A percentile compares a stretch with the other conserved stretches of the same genome.
Conservation (phyloP, 1,284 basidiomycete species). For the Apiotrichum domesticum region DNA sequence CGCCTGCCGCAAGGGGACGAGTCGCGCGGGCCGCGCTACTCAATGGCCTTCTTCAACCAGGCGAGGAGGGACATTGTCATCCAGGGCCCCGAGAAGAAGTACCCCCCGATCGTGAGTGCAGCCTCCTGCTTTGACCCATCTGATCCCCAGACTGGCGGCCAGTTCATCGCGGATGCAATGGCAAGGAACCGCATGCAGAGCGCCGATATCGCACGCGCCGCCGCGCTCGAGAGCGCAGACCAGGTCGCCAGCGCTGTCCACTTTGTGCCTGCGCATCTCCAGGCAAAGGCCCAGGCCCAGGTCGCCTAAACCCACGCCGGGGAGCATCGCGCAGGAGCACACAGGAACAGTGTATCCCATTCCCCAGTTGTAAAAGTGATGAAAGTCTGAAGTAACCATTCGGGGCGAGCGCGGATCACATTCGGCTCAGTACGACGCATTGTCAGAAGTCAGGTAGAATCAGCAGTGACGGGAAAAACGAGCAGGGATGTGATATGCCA, state of each 20-base stretch:
- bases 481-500: background rate
- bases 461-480: background rate
- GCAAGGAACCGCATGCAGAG: slow-evolving; percentile 30
- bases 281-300: background rate
- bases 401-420: too few relatives aligned
- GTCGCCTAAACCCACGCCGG: background rate
- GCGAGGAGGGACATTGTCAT: slow-evolving; percentile 24
- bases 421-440: too few relatives aligned
- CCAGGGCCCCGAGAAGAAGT: slow-evolving; percentile 32
- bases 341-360: too few relatives aligned
- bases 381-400: too few relatives aligned
- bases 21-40: slow-evolving; percentile 23
- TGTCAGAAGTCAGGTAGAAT: too few relatives aligned
- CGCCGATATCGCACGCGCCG: slow-evolving; percentile 23
- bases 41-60: slow-evolving; percentile 37
- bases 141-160: slow-evolving; percentile 22
- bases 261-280: slow-evolving; percentile 27
- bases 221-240: slow-evolving; percentile 14
- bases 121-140: too few relatives aligned
- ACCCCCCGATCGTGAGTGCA: slow-evolving; percentile 26
- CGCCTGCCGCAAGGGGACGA: slow-evolving; percentile 26
- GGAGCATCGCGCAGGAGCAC: too few relatives aligned
- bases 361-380: too few relatives aligned
- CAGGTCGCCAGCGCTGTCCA: slow-evolving; percentile 22
- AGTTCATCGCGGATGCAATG: slow-evolving; percentile 30